Evolutionary conservation across 1,284 basidiomycete species (phyloP).

Genomic region (Puccinia hordei): DNA sequence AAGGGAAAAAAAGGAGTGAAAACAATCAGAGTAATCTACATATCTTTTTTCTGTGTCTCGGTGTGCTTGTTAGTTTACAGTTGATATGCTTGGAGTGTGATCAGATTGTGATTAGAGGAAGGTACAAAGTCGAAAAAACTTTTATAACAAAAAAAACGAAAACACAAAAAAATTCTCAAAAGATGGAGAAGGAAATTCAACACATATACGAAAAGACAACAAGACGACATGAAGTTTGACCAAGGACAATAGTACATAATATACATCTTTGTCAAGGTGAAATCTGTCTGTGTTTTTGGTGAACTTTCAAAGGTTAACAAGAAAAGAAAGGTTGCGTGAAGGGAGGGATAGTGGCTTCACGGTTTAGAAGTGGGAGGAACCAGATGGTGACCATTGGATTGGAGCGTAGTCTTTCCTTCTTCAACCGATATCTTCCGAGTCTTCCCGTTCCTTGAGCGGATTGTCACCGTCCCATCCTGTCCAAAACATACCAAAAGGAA

Average conservation of each 20-base stretch:
- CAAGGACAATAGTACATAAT: too few relatives aligned
- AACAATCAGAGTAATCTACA: too few relatives aligned
- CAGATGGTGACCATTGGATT: conserved; percentile 5
- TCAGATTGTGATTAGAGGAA: too few relatives aligned
- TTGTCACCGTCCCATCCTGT: conserved; percentile 48
- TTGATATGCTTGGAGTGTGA: too few relatives aligned
- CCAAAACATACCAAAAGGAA: background rate
- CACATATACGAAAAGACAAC: background rate
- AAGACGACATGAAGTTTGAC: background rate
- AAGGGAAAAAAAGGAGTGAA: too few relatives aligned
- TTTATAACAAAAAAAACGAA: background rate
- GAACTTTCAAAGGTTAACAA: too few relatives aligned
- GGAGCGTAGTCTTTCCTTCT: conserved; percentile 24
- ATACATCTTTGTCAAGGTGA: too few relatives aligned
- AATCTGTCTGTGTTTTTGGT: too few relatives aligned
- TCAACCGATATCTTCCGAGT: conserved; percentile 16
- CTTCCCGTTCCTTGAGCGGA: conserved; percentile 35
- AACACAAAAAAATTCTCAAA: background rate
- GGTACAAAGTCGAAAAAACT: background rate
- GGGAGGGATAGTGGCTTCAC: conserved; percentile 53
- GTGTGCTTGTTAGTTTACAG: too few relatives aligned
- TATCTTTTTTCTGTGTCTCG: too few relatives aligned
- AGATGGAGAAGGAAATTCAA: background rate
- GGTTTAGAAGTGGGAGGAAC: conserved; percentile 41
- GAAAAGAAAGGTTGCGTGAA: conserved; percentile 60